These are phyloP conservation scores for Cladobotryum protrusum DNA, from an alignment of 2,329 filamentous ascomycete genomes.

Conservation along the genomic window DNA sequence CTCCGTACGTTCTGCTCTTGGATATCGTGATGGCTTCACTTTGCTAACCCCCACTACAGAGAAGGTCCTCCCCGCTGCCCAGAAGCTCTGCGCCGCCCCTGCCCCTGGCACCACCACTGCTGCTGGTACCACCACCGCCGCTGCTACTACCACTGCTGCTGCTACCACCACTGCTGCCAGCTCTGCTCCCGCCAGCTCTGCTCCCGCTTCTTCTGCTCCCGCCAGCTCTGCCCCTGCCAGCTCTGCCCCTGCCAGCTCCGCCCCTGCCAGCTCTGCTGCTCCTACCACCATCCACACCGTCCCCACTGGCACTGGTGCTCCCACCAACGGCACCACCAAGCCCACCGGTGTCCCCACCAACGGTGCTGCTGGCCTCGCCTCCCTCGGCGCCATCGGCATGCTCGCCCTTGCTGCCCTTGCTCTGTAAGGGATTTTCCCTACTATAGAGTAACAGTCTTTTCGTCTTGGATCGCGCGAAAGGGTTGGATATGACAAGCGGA, in stretches of 20 bases:
- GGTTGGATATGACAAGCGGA: constrained; percentile 5
- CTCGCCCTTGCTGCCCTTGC: constrained; percentile 28
- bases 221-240: constrained; percentile 10
- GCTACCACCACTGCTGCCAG: constrained; percentile 10
- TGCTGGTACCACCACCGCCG: constrained; percentile 8
- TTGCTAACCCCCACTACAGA: constrained; percentile 18
- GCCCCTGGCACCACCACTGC: not conserved
- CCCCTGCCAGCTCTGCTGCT: constrained; percentile 11
- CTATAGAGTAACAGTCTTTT: not conserved
- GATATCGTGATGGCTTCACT: not conserved
- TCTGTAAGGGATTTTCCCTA: constrained; percentile 25
- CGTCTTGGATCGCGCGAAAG: constrained; percentile 4
- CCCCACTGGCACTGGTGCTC: constrained; percentile 12
- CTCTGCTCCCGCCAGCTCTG: constrained; percentile 10
- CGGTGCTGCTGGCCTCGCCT: constrained; percentile 26
- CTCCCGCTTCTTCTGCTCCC: constrained; percentile 4
- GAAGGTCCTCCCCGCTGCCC: constrained; percentile 33
- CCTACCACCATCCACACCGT: constrained; percentile 11
- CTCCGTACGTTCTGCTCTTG: constrained; percentile 27
- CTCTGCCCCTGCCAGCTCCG: constrained; percentile 1
- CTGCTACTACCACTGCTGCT: constrained; percentile 2
- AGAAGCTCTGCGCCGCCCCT: constrained; percentile 27
- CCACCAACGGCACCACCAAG: constrained; percentile 15
- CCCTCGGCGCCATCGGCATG: constrained; percentile 28
- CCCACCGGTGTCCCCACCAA: constrained; percentile 16